phyloP scores from a whole-genome alignment of 352 stramenopile genomes.

The Aphanomyces stellatus region DNA sequence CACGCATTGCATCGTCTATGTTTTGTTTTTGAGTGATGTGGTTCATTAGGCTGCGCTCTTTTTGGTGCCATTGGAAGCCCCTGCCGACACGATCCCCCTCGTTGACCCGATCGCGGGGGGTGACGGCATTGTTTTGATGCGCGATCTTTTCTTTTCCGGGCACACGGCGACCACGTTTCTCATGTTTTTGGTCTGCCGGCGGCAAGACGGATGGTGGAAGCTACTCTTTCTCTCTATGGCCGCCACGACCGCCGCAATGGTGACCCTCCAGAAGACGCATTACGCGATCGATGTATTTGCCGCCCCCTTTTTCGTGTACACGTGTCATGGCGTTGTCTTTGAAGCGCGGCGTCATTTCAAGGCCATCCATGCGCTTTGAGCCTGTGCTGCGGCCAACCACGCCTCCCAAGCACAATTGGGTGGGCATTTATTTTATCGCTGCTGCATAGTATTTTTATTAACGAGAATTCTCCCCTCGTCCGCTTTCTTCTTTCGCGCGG shows the following conservation, averaged over 20 bases:
- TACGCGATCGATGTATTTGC: conserved; percentile 34
- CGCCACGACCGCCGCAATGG: conserved; percentile 24
- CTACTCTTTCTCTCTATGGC: conserved; percentile 22
- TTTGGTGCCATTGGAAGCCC: conserved; percentile 29
- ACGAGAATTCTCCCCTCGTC: too few relatives aligned
- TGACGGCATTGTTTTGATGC: conserved; percentile 26
- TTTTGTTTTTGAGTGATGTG: not conserved
- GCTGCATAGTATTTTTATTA: too few relatives aligned
- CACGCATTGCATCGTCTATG: not conserved
- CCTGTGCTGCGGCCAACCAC: too few relatives aligned
- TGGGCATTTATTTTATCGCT: too few relatives aligned
- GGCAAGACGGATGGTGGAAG: conserved; percentile 26
- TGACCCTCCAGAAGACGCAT: conserved; percentile 31
- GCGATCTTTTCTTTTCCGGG: conserved; percentile 34
- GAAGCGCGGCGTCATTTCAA: not conserved
- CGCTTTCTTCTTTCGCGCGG: too few relatives aligned
- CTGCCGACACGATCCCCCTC: conserved; percentile 25
- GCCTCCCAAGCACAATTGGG: too few relatives aligned
- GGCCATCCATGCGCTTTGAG: too few relatives aligned
- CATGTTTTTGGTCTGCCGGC: conserved; percentile 25
- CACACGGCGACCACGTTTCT: conserved; percentile 31
- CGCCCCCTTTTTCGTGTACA: conserved; percentile 32
- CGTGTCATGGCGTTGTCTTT: conserved; percentile 25
- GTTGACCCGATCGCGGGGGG: conserved; percentile 27
- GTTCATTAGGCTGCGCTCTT: conserved; percentile 24